These are phyloP conservation scores for Hippophae tibetana DNA, from an alignment of 306 rosid species.

Conservation along the genomic window DNA sequence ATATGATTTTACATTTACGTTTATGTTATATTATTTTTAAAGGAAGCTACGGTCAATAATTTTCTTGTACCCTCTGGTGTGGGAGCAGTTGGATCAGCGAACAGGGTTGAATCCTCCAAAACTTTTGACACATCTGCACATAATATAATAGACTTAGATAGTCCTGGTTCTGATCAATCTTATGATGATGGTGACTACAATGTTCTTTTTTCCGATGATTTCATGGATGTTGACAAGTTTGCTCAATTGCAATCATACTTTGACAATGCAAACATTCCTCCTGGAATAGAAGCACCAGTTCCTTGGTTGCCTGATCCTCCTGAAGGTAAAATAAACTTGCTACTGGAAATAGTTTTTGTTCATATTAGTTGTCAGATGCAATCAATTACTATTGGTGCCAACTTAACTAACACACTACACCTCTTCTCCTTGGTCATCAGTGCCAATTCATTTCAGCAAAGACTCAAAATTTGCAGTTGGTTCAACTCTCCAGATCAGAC, in stretches of 20 bases:
- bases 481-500: slow-evolving; percentile 26
- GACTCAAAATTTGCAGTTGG: slow-evolving; percentile 17
- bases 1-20: slow-evolving; percentile 8
- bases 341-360: slow-evolving; percentile 29
- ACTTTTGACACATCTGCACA: slow-evolving; percentile 26
- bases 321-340: slow-evolving; percentile 11
- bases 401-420: slow-evolving; percentile 14
- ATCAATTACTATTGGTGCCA: slow-evolving; percentile 17
- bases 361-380: slow-evolving; percentile 17
- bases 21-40: slow-evolving; percentile 13
- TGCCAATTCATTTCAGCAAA: slow-evolving; percentile 16
- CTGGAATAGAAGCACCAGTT: slow-evolving; percentile 71
- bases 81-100: slow-evolving; percentile 32
- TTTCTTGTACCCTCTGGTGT: slow-evolving; percentile 20
- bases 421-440: slow-evolving; percentile 21
- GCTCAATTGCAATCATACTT: slow-evolving; percentile 51
- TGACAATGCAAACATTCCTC: slow-evolving; percentile 57
- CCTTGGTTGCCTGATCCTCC: slow-evolving; percentile 49
- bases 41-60: slow-evolving; percentile 29
- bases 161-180: slow-evolving; percentile 40
- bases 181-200: slow-evolving; percentile 31
- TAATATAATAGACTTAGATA: slow-evolving; percentile 41
- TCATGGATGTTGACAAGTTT: slow-evolving; percentile 44
- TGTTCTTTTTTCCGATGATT: slow-evolving; percentile 38
- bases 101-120: slow-evolving; percentile 35